Conservation (phyloP, 805 yeast species). For the Candida stauntonica region DNA sequence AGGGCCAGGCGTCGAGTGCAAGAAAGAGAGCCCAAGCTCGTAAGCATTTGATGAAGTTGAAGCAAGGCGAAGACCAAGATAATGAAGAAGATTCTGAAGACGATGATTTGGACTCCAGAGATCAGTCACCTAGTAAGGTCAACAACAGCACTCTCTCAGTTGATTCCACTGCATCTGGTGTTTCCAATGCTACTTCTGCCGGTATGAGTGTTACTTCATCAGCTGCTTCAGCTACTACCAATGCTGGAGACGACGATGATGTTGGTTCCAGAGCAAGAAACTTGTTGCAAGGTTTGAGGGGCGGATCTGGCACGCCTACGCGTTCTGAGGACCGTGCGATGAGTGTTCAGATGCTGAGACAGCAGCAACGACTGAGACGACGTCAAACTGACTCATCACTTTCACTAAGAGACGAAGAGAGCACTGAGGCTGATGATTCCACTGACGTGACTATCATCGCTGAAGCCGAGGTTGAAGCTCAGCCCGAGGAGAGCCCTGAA, state of each 20-base stretch:
- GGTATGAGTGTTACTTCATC: too few relatives aligned
- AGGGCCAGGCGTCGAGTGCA: conserved; percentile 75
- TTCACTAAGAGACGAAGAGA: conserved; percentile 4
- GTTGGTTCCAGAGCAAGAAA: conserved; percentile 59
- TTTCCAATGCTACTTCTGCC: conserved; percentile 2
- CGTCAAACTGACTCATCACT: conserved; percentile 13
- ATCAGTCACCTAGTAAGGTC: conserved; percentile 18
- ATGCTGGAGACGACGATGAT: conserved; percentile 30
- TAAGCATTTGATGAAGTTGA: conserved; percentile 47
- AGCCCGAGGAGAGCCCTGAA: too few relatives aligned
- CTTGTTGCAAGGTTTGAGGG: conserved; percentile 56
- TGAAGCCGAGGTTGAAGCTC: too few relatives aligned
- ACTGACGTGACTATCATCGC: conserved; percentile 2
- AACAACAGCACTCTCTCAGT: not conserved
- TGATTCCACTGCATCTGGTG: conserved; percentile 15
- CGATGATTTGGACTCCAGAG: conserved; percentile 4
- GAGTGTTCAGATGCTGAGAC: conserved; percentile 41
- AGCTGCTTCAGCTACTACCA: too few relatives aligned
- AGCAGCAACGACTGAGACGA: conserved; percentile 33
- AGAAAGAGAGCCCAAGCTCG: conserved; percentile 76
- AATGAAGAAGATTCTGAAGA: conserved; percentile 19
- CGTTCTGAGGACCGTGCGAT: conserved; percentile 30
- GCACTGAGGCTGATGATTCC: conserved; percentile 1
- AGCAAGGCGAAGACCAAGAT: conserved; percentile 22
- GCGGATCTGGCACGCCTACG: conserved; percentile 18